Conservation (phyloP, 345 rosid species). For the Streptanthus diversifolius region DNA sequence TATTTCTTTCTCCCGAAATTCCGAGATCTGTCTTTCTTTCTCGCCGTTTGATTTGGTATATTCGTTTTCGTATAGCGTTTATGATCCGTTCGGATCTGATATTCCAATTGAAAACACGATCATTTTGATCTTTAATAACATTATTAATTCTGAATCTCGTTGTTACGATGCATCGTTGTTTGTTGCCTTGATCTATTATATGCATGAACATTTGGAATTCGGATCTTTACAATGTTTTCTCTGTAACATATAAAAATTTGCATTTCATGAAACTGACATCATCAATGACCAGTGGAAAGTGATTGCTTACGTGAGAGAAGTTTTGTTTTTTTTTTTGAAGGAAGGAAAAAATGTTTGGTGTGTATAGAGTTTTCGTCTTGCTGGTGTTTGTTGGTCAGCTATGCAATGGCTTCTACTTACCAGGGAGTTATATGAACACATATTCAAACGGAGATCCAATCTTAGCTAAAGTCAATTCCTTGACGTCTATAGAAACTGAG, state of each 20-base stretch:
- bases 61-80: not conserved
- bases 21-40: conserved; percentile 13
- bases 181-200: not conserved
- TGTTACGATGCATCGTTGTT: not conserved
- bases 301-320: conserved; percentile 12
- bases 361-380: conserved; percentile 40
- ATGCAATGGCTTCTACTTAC: conserved; percentile 74
- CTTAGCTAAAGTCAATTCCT: conserved; percentile 71
- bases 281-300: not conserved
- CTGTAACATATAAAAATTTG: not conserved
- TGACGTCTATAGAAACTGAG: conserved; percentile 88
- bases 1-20: not conserved
- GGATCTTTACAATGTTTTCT: not conserved
- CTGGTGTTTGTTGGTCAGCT: conserved; percentile 38
- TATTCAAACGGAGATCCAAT: conserved; percentile 49
- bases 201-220: not conserved
- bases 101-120: not conserved
- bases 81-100: conserved; percentile 24
- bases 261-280: not conserved
- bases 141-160: not conserved
- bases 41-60: not conserved
- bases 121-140: not conserved
- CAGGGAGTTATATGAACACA: conserved; percentile 87
- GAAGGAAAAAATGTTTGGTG: conserved; percentile 34
- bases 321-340: not conserved